phyloP scores from a whole-genome alignment of 2,329 filamentous ascomycete genomes.

The Verticillium klebahnii region DNA sequence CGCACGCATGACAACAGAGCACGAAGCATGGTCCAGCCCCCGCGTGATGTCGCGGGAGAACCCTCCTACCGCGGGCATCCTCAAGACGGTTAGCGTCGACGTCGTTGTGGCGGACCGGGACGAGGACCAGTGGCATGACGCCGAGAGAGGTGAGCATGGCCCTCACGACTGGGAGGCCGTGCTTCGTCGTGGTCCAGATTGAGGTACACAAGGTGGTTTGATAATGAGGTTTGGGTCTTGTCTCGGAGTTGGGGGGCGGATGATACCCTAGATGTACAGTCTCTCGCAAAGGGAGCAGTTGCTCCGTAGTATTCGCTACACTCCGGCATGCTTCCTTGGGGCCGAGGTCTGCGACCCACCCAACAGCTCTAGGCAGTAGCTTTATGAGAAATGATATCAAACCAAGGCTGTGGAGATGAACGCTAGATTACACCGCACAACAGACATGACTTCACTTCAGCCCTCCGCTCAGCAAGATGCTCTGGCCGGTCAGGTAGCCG shows the following conservation, averaged over 20 bases:
- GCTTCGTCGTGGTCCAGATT: background rate
- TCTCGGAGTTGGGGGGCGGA: background rate
- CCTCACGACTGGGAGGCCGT: background rate
- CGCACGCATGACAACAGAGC: background rate
- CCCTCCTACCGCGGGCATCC: background rate
- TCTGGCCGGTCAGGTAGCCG: constrained; percentile 57
- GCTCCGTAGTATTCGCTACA: too few species aligned
- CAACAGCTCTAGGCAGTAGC: too few species aligned
- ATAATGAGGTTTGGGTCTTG: background rate
- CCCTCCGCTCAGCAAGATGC: constrained; percentile 46
- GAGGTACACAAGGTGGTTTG: background rate
- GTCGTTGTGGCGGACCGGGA: background rate
- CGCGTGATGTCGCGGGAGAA: background rate
- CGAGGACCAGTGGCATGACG: background rate
- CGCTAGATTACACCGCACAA: too few species aligned
- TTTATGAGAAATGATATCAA: background rate
- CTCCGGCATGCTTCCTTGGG: too few species aligned
- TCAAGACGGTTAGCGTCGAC: background rate
- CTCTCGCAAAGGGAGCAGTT: too few species aligned
- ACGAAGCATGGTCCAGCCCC: background rate
- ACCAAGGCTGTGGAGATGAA: background rate
- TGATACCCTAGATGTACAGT: background rate
- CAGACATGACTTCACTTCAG: constrained; percentile 32
- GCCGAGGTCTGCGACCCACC: too few species aligned
- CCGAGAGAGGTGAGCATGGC: background rate